Percentiles rank a stretch among this genome's conserved stretches.
Evolutionary conservation across 208 protist genomes (phyloP).

Genomic region (Wallacemonas sp.): DNA sequence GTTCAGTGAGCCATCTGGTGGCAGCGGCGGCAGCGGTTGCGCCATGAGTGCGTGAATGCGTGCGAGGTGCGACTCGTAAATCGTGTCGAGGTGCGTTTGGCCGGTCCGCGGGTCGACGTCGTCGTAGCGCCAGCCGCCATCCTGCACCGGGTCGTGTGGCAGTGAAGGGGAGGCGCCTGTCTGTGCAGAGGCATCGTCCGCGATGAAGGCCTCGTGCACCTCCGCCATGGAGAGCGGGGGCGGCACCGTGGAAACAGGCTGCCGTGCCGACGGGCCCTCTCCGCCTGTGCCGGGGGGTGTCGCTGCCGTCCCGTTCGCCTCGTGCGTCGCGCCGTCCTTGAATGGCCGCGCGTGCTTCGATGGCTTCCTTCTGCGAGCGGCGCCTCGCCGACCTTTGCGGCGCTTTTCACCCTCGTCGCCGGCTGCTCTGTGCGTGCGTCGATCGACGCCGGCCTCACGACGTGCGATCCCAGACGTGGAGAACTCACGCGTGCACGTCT

Average conservation of each 20-base stretch:
- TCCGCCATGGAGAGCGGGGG: neutral
- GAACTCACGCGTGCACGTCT: no score
- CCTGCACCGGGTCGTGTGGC: neutral
- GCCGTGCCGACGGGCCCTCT: neutral
- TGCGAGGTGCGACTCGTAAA: conserved; percentile 53
- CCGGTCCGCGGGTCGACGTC: conserved; percentile 46
- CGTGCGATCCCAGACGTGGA: no score
- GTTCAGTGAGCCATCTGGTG: conserved; percentile 60
- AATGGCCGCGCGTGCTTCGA: no score
- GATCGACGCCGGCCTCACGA: no score
- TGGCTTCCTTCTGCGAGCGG: no score
- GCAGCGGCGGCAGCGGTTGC: conserved; percentile 66
- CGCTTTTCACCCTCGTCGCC: no score
- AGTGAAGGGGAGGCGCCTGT: no score
- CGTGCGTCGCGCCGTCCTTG: no score
- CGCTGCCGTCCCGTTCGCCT: no score
- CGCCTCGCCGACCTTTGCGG: no score
- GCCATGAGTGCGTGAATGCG: conserved; percentile 67
- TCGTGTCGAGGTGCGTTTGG: conserved; percentile 51
- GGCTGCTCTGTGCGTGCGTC: no score
- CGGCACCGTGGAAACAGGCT: neutral
- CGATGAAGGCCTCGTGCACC: neutral
- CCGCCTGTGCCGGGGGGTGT: neutral
- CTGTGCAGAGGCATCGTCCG: neutral
- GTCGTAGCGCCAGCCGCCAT: conserved; percentile 53